Conservation (phyloP, 2,329 filamentous ascomycete genomes). For the Rhynchosporium agropyri region DNA sequence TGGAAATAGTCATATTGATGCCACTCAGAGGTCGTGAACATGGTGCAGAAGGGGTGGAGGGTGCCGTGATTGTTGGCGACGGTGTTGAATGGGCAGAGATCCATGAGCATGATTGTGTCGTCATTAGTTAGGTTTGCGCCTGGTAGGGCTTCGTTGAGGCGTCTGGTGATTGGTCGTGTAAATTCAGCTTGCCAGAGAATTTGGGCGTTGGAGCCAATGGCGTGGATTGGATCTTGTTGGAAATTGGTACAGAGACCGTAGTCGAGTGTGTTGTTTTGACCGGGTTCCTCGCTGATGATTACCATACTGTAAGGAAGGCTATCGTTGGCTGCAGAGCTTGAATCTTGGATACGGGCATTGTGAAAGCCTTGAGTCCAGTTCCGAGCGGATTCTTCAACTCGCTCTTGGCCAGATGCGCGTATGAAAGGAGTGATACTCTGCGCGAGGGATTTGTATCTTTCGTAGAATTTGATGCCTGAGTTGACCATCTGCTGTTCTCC, state of each 20-base stretch:
- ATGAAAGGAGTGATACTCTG: slow-evolving; percentile 65
- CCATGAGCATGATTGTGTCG: slow-evolving; percentile 77
- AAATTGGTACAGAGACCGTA: slow-evolving; percentile 74
- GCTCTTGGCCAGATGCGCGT: slow-evolving; percentile 67
- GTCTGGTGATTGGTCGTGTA: slow-evolving; percentile 64
- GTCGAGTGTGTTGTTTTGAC: slow-evolving; percentile 79
- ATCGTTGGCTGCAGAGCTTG: slow-evolving; percentile 43
- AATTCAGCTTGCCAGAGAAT: slow-evolving; percentile 64
- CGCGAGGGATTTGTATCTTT: slow-evolving; percentile 68
- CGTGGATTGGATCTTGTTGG: slow-evolving; percentile 58
- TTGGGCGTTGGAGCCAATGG: slow-evolving; percentile 55
- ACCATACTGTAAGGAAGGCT: slow-evolving; percentile 59
- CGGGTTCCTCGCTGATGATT: slow-evolving; percentile 67
- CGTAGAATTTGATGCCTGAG: slow-evolving; percentile 76
- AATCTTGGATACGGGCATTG: slow-evolving; percentile 46
- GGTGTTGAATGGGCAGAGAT: slow-evolving; percentile 83
- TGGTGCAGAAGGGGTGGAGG: slow-evolving; percentile 71
- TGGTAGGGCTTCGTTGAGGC: slow-evolving; percentile 69
- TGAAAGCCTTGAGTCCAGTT: slow-evolving; percentile 79
- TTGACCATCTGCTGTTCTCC: slow-evolving; percentile 72
- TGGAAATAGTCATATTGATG: slow-evolving; percentile 78
- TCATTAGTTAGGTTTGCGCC: slow-evolving; percentile 65
- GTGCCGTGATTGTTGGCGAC: slow-evolving; percentile 61
- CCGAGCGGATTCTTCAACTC: slow-evolving; percentile 73
- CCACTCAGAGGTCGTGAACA: slow-evolving; percentile 79